Evolutionary conservation across 768 basidiomycete genomes (phyloP), one percentile per base, ranked within the genome.

Genomic region (Cytidiella melzeri): DNA sequence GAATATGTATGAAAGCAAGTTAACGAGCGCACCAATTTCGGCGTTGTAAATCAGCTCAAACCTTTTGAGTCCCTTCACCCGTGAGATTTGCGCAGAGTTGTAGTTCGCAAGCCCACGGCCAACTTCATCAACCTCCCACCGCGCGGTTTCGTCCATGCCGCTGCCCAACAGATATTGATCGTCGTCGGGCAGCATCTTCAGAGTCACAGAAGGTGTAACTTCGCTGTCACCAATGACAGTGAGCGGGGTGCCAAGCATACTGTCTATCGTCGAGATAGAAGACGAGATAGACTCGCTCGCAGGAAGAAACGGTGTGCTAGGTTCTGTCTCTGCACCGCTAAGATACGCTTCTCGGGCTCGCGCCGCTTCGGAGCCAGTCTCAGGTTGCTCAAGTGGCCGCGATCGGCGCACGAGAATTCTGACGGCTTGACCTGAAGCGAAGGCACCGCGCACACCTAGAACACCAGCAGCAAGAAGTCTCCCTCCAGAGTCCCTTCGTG

Each of bases 81-180:
- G 78, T 47, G 77, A 73, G 53, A 98, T 93, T 67, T 98, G 94
- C 37, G 81, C 84, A 41, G 88, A 94, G 62, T 97, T 97, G 64
- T 96, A 99, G 69, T 94, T 96, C 12, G 92, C 92, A 45, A 97
- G 71, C 1, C 96, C 96, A 34, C 95, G 79, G 0, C 95, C 96
- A 30, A 98, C 91, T 64, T 97, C 95, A 38, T 87, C 70, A 23
- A 90, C 73, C 57, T 95, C 88, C 68, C 81, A 82, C 47, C 72
- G 67, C 64, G 80, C 66, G 36, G 67, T 72, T 43, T 70, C 67
- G 38, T 75, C 71, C 27, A 57, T 68, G 25, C 55, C 62, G 19
- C 64, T 59, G 3, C 57, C 56, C 5, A 58, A 38, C 10, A 58
- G 43, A 2, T 60, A 52, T 2, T 46, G n/a, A 15, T 62, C 64